phyloP scores from a whole-genome alignment of 2,329 filamentous ascomycete species.

The Aspergillus oerlinghausenensis region DNA sequence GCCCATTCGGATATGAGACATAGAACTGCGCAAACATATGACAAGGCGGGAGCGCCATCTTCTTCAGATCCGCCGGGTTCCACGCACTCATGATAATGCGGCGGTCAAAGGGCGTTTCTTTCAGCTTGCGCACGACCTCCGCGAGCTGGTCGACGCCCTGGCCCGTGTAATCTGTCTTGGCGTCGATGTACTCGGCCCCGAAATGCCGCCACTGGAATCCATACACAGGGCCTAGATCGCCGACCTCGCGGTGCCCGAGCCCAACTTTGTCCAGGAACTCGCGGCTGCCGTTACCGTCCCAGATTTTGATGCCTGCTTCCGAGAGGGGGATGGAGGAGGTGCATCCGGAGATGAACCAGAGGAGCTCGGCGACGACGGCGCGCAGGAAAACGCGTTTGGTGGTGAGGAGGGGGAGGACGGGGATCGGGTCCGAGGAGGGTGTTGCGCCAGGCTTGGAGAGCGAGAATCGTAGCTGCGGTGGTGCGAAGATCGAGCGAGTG shows the following conservation, averaged over 20 bases:
- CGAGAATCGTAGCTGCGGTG: constrained; percentile 77
- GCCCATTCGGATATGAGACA: constrained; percentile 63
- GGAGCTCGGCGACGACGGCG: constrained; percentile 83
- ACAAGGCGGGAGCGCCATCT: constrained; percentile 90
- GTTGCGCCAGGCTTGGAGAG: constrained; percentile 57
- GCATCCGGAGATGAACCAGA: constrained; percentile 88
- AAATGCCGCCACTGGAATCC: constrained; percentile 99
- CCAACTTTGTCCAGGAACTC: constrained; percentile 84
- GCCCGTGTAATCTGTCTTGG: constrained; percentile 74
- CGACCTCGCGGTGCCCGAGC: constrained; percentile 72
- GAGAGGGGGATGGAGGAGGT: constrained; percentile 76
- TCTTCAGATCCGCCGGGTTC: constrained; percentile 81
- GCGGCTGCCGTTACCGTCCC: constrained; percentile 94
- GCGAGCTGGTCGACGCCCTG: constrained; percentile 91
- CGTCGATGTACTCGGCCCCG: constrained; percentile 80
- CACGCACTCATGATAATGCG: constrained; percentile 88
- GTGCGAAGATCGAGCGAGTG: constrained; percentile 84
- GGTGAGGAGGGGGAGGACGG: constrained; percentile 85
- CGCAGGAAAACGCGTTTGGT: constrained; percentile 95
- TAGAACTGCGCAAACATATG: constrained; percentile 99
- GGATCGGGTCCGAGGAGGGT: constrained; percentile 41
- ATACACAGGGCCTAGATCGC: constrained; percentile 92
- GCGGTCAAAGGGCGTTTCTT: constrained; percentile 78
- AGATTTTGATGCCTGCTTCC: constrained; percentile 85
- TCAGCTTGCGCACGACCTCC: constrained; percentile 82